phyloP scores from a whole-genome alignment of 2,329 filamentous ascomycete species.

The Conoideocrella luteorostrata region DNA sequence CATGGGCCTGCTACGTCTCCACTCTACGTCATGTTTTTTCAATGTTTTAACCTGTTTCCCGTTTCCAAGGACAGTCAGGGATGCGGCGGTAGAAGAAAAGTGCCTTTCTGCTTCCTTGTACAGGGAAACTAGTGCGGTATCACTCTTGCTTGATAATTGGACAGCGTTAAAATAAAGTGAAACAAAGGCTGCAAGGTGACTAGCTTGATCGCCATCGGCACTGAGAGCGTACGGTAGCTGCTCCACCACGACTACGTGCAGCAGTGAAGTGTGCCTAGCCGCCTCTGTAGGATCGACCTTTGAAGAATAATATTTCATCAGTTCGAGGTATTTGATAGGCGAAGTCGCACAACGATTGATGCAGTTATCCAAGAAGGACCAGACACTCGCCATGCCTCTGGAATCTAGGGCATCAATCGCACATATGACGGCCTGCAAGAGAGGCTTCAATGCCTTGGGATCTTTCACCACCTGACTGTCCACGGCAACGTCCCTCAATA shows the following conservation, averaged over 20 bases:
- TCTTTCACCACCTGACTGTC: conserved; percentile 62
- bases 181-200: conserved; percentile 51
- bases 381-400: conserved; percentile 38
- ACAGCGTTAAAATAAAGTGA: conserved; percentile 50
- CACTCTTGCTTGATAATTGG: conserved; percentile 22
- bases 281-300: conserved; percentile 20
- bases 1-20: conserved; percentile 9
- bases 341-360: conserved; percentile 65
- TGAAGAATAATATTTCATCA: conserved; percentile 44
- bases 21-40: conserved; percentile 7
- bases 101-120: conserved; percentile 25
- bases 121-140: neutral
- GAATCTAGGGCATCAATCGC: conserved; percentile 14
- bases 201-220: conserved; percentile 35
- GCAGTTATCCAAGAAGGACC: conserved; percentile 77
- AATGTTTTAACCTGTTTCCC: conserved; percentile 13
- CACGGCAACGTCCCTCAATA: conserved; percentile 54
- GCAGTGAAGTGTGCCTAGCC: conserved; percentile 42
- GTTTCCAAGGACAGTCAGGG: conserved; percentile 16
- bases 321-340: conserved; percentile 77
- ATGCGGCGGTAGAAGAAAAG: conserved; percentile 20
- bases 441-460: conserved; percentile 39
- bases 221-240: conserved; percentile 67
- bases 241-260: conserved; percentile 66
- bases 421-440: conserved; percentile 31